A percentile compares a stretch with the other conserved stretches of the same genome.
phyloP scores from a whole-genome alignment of 2,329 filamentous ascomycete species.

The Trichoderma asperellum region DNA sequence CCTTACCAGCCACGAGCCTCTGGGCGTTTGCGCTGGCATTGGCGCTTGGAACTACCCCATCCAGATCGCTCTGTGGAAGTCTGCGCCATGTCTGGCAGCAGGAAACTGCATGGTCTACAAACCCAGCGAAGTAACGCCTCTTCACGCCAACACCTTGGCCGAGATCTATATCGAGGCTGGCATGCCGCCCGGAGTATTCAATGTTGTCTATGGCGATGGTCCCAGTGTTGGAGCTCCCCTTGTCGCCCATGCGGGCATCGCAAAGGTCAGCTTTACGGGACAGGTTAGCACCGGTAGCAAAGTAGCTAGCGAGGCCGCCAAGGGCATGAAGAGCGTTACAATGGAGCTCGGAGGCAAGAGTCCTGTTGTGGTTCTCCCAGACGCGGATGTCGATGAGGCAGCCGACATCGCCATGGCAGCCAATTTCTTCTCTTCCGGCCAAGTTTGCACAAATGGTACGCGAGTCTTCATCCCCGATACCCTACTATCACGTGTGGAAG shows the following conservation, averaged over 20 bases:
- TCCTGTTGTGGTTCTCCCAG: slow-evolving; percentile 77
- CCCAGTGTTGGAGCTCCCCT: slow-evolving; percentile 72
- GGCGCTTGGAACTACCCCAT: slow-evolving; percentile 93
- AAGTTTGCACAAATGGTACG: slow-evolving; percentile 92
- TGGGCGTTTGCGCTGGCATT: slow-evolving; percentile 85
- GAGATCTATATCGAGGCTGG: slow-evolving; percentile 79
- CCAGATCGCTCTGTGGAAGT: slow-evolving; percentile 90
- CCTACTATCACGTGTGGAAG: slow-evolving; percentile 71
- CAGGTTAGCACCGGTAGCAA: slow-evolving; percentile 83
- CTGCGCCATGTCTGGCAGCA: slow-evolving; percentile 79
- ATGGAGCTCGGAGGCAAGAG: slow-evolving; percentile 93
- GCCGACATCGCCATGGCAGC: slow-evolving; percentile 91
- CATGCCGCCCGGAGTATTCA: slow-evolving; percentile 81
- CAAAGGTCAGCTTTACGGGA: slow-evolving; percentile 89
- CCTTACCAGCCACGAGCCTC: slow-evolving; percentile 78
- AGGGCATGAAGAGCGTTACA: slow-evolving; percentile 85
- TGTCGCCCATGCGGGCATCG: slow-evolving; percentile 71
- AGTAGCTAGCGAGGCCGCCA: slow-evolving; percentile 75
- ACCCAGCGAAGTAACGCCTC: slow-evolving; percentile 81
- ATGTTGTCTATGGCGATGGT: slow-evolving; percentile 80
- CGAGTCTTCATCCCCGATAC: slow-evolving; percentile 76
- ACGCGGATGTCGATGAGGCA: slow-evolving; percentile 77
- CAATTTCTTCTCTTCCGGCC: slow-evolving; percentile 89
- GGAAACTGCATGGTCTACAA: slow-evolving; percentile 93
- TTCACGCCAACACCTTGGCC: slow-evolving; percentile 78